These are phyloP conservation scores for Petunia hybrid DNA, from an alignment of 305 asterid species.

Conservation along the genomic window DNA sequence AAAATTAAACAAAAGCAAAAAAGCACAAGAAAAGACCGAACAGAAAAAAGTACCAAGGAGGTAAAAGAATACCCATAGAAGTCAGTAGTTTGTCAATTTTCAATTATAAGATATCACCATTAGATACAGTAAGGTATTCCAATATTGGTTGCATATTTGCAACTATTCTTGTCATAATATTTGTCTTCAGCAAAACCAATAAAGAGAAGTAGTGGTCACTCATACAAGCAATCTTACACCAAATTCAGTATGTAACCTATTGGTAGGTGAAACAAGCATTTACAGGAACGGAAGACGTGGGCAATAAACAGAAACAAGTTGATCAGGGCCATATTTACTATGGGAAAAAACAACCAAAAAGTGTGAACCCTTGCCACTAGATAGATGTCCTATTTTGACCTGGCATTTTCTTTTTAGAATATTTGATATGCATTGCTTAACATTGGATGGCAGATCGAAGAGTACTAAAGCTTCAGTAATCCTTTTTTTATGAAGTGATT, in stretches of 20 bases:
- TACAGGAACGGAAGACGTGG: neutral
- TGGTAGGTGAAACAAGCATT: conserved; percentile 13
- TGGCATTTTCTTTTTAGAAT: neutral
- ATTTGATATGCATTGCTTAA: neutral
- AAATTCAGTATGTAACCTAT: neutral
- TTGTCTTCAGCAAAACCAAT: neutral
- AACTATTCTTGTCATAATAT: neutral
- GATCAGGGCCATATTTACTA: neutral
- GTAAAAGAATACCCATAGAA: neutral
- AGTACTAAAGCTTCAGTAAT: neutral
- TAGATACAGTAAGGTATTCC: neutral
- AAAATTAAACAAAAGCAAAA: neutral
- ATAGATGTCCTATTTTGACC: neutral
- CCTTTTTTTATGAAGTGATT: neutral
- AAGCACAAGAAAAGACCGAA: conserved; percentile 20
- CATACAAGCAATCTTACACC: neutral
- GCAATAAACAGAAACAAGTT: neutral
- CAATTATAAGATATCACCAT: neutral
- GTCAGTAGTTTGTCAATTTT: neutral
- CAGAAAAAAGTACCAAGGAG: neutral
- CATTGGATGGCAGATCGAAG: neutral
- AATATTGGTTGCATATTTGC: neutral
- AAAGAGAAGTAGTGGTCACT: neutral
- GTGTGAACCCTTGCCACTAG: neutral
- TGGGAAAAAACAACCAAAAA: neutral